Conservation (phyloP, 306 rosid genomes). For the Vicia villosa region DNA sequence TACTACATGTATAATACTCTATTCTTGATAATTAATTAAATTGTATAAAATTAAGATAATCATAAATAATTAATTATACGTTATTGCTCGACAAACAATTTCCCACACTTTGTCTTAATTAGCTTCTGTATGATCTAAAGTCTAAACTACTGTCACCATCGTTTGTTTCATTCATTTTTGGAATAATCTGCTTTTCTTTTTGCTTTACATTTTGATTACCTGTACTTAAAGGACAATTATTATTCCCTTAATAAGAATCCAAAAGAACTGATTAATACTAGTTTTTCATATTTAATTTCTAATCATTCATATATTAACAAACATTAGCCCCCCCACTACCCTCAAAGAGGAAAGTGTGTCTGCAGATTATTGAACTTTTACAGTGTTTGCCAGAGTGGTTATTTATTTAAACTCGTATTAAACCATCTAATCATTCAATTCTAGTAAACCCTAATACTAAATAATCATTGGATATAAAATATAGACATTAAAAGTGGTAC, state of each 20-base stretch:
- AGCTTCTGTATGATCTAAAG: slow-evolving; percentile 30
- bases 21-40: slow-evolving; percentile 22
- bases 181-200: slow-evolving; percentile 37
- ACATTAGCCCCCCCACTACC: slow-evolving; percentile 27
- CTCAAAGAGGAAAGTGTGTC: slow-evolving; percentile 38
- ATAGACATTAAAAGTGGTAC: too few species aligned
- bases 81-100: slow-evolving; percentile 63
- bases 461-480: too few species aligned
- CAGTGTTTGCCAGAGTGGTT: slow-evolving; percentile 5
- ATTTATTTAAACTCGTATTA: neutral
- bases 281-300: slow-evolving; percentile 31
- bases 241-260: slow-evolving; percentile 37
- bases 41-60: too few species aligned
- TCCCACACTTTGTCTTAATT: slow-evolving; percentile 13
- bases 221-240: slow-evolving; percentile 33
- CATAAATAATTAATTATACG: slow-evolving; percentile 17
- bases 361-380: slow-evolving; percentile 40
- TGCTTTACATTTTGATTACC: slow-evolving; percentile 40
- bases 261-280: slow-evolving; percentile 28
- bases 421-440: neutral
- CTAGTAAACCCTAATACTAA: too few species aligned
- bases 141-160: slow-evolving; percentile 36
- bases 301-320: slow-evolving; percentile 29
- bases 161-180: slow-evolving; percentile 52
- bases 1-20: slow-evolving; percentile 18